A percentile compares a stretch with the other conserved stretches of the same genome.
Conservation (phyloP, 2,329 filamentous ascomycete species). For the Aplosporella prunicola region DNA sequence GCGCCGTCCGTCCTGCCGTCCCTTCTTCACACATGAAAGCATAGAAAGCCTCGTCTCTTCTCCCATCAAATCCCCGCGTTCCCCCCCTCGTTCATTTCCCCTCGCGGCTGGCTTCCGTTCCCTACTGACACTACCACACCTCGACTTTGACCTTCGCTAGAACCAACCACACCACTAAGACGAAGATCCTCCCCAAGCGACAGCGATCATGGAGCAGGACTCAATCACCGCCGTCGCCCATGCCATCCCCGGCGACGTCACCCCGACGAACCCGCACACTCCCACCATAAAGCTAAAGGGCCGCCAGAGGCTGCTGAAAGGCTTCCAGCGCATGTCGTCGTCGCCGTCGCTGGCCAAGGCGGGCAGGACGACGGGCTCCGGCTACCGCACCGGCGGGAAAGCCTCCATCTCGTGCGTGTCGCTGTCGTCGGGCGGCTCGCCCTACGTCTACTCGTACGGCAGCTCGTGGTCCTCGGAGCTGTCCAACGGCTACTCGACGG, state of each 20-base stretch:
- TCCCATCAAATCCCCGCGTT: neutral
- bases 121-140: neutral
- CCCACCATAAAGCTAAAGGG: constrained; percentile 49
- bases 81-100: neutral
- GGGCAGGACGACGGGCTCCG: constrained; percentile 55
- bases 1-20: no score
- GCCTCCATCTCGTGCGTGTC: constrained; percentile 58
- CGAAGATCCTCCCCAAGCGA: no score
- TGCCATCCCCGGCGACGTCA: neutral
- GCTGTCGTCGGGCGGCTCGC: constrained; percentile 42
- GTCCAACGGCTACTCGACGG: constrained; percentile 47
- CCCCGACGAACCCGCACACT: neutral
- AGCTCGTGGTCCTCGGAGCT: constrained; percentile 47
- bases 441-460: constrained; percentile 45
- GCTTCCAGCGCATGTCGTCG: constrained; percentile 73
- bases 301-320: constrained; percentile 60
- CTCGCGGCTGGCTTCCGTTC: neutral
- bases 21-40: no score
- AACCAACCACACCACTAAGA: constrained; percentile 2
- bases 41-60: no score
- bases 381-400: constrained; percentile 54
- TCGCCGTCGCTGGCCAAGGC: constrained; percentile 60
- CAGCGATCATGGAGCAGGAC: constrained; percentile 8
- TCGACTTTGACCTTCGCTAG: no score
- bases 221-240: constrained; percentile 10